These are phyloP conservation scores for Wickerhamomyces sp. DNA, from an alignment of 1,139 yeast species.

Conservation along the genomic window DNA sequence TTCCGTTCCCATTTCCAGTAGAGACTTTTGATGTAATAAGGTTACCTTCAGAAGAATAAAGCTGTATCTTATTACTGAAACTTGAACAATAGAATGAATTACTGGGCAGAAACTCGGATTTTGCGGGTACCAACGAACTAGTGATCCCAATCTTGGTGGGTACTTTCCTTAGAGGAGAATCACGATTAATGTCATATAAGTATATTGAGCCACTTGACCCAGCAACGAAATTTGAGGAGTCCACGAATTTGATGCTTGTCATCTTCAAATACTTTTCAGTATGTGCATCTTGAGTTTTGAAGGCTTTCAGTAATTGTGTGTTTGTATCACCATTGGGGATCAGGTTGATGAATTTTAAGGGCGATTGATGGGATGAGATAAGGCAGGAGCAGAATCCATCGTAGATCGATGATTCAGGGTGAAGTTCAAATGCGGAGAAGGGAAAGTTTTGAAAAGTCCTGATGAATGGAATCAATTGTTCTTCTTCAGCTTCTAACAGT, in stretches of 20 bases:
- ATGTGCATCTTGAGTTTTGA: slow-evolving; percentile 13
- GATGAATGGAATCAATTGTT: slow-evolving; percentile 21
- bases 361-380: slow-evolving; percentile 23
- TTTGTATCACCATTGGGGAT: slow-evolving; percentile 18
- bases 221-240: slow-evolving; percentile 15
- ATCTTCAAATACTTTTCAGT: slow-evolving; percentile 23
- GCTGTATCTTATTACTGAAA: slow-evolving; percentile 12
- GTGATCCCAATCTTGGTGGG: slow-evolving; percentile 12
- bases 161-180: slow-evolving; percentile 6
- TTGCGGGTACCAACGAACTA: slow-evolving; percentile 11
- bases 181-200: slow-evolving; percentile 24
- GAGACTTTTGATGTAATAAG: neutral
- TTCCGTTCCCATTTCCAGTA: slow-evolving; percentile 20
- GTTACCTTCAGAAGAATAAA: slow-evolving; percentile 5
- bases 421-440: slow-evolving; percentile 19
- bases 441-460: slow-evolving; percentile 20
- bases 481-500: slow-evolving; percentile 12
- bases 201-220: slow-evolving; percentile 21
- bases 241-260: slow-evolving; percentile 13
- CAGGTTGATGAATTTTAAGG: slow-evolving; percentile 24
- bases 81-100: slow-evolving; percentile 15
- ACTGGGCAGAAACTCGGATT: slow-evolving; percentile 8
- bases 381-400: slow-evolving; percentile 18
- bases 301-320: slow-evolving; percentile 8
- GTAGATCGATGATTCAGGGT: slow-evolving; percentile 23